Evolutionary conservation across 73 alveolate genomes (phyloP), one percentile per base, ranked within the genome.

Genomic region (Paramecium sonneborni): DNA sequence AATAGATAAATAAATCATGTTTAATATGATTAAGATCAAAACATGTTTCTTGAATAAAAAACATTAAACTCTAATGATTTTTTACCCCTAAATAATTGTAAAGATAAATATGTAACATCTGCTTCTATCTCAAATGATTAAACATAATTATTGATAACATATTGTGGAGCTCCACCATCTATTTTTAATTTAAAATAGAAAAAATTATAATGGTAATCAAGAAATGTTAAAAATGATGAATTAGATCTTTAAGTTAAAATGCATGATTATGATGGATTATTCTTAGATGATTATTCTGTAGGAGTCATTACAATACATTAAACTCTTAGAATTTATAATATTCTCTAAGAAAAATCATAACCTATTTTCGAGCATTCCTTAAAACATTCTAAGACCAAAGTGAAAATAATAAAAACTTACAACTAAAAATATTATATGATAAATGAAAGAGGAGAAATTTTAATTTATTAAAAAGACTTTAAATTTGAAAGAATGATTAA

Each of bases 201-300:
- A 79, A 24, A 23, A 23, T 23, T 79, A 10, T 7, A 23, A 9
- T 79, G 90, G 90, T 15, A 79, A 39, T 57, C 90, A 23, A 79
- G 90, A 41, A 79, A 79, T 44, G 90, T 79, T 5, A 46, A 20
- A 43, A 79, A 79, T 79, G 90, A 79, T 79, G 41, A 43, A 43
- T 44, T 30, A 37, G 90, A 79, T 46, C 72, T 79, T 15, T 46
- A 79, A 46, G 90, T 79, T 14, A 79, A 79, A 44, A 79, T 79
- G 90, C 28, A 79, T 79, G 90, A 79, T 44, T 41, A 39, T 46
- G 90, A 79, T 79, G 72, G 69, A 39, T 11, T 41, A 3, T 43
- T 43, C 20, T 24, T 79, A 44, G 90, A 79, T 79, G 90, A 79
- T 10, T 24, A 79, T 79, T 24, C 76, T 1, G 55, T 79, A 1